These are phyloP conservation scores for Monilinia fructigena DNA, from an alignment of 2,329 filamentous ascomycete species.

Conservation along the genomic window DNA sequence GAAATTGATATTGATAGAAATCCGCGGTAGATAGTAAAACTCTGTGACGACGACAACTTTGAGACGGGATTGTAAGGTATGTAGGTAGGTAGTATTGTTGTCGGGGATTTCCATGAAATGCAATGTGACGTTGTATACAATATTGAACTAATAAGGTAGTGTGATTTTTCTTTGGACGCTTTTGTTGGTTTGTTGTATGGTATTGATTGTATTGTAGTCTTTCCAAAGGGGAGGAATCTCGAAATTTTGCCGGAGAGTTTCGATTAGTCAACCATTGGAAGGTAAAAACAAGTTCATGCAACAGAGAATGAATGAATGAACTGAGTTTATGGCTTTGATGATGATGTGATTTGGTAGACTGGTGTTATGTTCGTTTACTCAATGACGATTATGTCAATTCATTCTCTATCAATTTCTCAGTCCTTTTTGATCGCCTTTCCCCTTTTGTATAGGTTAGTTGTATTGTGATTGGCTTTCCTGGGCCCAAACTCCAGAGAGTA, in stretches of 20 bases:
- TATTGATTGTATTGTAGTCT: neutral
- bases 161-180: neutral
- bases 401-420: neutral
- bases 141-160: neutral
- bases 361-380: neutral
- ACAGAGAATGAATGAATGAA: slow-evolving; percentile 4
- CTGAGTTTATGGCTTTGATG: neutral
- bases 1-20: slow-evolving; percentile 25
- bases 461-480: neutral
- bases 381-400: neutral
- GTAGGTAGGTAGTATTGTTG: neutral
- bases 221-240: neutral
- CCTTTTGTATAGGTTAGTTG: neutral
- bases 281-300: neutral
- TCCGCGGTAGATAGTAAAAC: slow-evolving; percentile 25
- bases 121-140: neutral
- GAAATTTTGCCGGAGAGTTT: slow-evolving; percentile 7
- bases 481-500: neutral
- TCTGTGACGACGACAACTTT: slow-evolving; percentile 12
- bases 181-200: neutral
- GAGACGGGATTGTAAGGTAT: slow-evolving; percentile 4
- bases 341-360: neutral
- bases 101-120: slow-evolving; percentile 2
- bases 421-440: neutral
- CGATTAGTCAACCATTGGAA: slow-evolving; percentile 9